Conservation (phyloP, 257 asterid genomes). For the Solanum dulcamara region DNA sequence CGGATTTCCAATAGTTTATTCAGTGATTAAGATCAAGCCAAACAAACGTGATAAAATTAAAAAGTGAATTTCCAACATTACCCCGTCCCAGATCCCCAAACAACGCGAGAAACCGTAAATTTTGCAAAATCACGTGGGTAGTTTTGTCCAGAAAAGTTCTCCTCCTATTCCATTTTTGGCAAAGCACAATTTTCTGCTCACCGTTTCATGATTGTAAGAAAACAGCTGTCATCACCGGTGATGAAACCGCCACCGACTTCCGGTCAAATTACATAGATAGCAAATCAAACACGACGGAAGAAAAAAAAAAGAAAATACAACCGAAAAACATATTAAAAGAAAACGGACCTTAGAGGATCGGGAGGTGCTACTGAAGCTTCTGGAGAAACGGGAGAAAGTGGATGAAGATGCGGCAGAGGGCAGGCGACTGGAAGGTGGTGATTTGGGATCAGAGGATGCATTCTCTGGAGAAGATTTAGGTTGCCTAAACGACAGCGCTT, state of each 20-base stretch:
- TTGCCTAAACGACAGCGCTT: conserved; percentile 10
- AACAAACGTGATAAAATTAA: neutral
- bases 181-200: neutral
- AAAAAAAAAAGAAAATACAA: neutral
- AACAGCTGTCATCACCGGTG: neutral
- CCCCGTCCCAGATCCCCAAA: neutral
- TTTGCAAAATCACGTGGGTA: neutral
- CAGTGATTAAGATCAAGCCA: neutral
- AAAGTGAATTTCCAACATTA: neutral
- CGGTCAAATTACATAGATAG: neutral
- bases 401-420: neutral
- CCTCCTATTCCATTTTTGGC: neutral
- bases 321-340: neutral
- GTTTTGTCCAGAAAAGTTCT: neutral
- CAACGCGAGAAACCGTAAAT: neutral
- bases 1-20: neutral
- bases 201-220: neutral
- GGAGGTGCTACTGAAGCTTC: conserved; percentile 6
- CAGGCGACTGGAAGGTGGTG: conserved; percentile 1
- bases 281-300: neutral
- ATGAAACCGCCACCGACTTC: neutral
- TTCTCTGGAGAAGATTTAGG: neutral
- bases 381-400: conserved; percentile 8
- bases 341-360: conserved; percentile 13
- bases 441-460: neutral